These are phyloP conservation scores for Buddleja alternifolia DNA, from an alignment of 257 asterid genomes.

Conservation along the genomic window DNA sequence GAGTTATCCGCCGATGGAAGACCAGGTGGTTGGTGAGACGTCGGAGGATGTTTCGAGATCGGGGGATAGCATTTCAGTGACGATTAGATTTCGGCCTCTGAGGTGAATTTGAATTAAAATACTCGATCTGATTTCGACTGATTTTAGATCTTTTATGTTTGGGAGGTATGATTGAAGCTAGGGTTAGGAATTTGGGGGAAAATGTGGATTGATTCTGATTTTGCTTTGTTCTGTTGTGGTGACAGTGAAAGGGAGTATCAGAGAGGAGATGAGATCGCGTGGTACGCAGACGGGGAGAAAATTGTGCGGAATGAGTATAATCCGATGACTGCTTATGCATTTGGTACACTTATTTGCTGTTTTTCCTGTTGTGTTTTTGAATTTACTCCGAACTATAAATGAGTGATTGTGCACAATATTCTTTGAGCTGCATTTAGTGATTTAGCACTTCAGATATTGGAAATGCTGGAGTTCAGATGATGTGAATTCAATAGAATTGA, in stretches of 20 bases:
- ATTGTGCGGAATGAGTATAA: constrained; percentile 87
- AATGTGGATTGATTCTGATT: constrained; percentile 26
- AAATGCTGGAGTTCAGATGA: constrained; percentile 6
- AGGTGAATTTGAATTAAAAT: constrained; percentile 56
- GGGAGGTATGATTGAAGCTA: constrained; percentile 28
- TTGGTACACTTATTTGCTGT: constrained; percentile 53
- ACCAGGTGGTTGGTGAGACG: constrained; percentile 62
- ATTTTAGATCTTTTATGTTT: constrained; percentile 38
- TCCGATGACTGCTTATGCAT: constrained; percentile 86
- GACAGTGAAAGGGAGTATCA: constrained; percentile 89
- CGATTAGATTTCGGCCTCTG: constrained; percentile 93
- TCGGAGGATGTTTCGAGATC: constrained; percentile 66
- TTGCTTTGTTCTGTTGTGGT: constrained; percentile 31
- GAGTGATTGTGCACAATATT: neutral
- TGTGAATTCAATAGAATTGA: neutral
- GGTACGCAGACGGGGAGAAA: constrained; percentile 89
- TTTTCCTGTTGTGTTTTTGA: neutral
- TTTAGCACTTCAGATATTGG: constrained; percentile 19
- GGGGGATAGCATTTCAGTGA: constrained; percentile 92
- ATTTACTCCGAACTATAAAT: neutral
- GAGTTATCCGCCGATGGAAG: constrained; percentile 68
- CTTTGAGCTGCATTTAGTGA: constrained; percentile 22
- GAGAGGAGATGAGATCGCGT: constrained; percentile 90
- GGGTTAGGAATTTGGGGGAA: constrained; percentile 43
- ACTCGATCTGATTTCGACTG: constrained; percentile 59